Conservation (phyloP, 352 stramenopile species). For the Globisporangium lucens region DNA sequence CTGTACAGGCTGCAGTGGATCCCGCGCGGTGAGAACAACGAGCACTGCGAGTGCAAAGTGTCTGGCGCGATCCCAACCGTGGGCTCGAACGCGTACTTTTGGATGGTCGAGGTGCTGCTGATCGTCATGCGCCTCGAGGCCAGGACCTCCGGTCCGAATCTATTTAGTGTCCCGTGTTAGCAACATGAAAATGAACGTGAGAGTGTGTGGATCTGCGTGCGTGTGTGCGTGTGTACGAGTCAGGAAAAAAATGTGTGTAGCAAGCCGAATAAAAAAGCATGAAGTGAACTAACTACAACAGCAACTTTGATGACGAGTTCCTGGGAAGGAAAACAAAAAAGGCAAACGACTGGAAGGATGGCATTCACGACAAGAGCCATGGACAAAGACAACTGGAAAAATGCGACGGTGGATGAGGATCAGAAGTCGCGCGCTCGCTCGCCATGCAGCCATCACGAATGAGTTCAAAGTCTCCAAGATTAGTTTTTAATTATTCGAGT, state of each 20-base stretch:
- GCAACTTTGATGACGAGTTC: too few relatives aligned
- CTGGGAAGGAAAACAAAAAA: too few relatives aligned
- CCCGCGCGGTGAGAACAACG: conserved; percentile 9
- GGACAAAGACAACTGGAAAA: too few relatives aligned
- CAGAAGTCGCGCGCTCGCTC: too few relatives aligned
- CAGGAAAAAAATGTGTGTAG: neutral
- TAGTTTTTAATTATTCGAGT: too few relatives aligned
- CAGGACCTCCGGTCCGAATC: neutral
- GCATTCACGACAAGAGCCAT: too few relatives aligned
- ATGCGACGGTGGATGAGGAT: too few relatives aligned
- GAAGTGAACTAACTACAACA: too few relatives aligned
- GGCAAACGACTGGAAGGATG: too few relatives aligned
- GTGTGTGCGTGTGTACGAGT: neutral
- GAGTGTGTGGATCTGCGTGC: neutral
- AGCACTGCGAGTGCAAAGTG: conserved; percentile 17
- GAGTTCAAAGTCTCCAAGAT: too few relatives aligned
- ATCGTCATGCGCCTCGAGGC: conserved; percentile 18
- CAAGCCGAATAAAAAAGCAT: neutral
- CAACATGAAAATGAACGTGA: neutral
- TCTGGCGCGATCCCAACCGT: conserved; percentile 20
- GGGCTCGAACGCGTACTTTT: conserved; percentile 20
- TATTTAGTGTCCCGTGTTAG: conserved; percentile 2
- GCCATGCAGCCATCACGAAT: too few relatives aligned
- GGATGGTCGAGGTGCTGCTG: conserved; percentile 20
- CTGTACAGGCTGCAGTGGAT: conserved; percentile 14